A percentile compares a stretch with the other conserved stretches of the same genome.
Conservation (phyloP, 2,329 filamentous ascomycete genomes). For the Aspergillus jensenii region DNA sequence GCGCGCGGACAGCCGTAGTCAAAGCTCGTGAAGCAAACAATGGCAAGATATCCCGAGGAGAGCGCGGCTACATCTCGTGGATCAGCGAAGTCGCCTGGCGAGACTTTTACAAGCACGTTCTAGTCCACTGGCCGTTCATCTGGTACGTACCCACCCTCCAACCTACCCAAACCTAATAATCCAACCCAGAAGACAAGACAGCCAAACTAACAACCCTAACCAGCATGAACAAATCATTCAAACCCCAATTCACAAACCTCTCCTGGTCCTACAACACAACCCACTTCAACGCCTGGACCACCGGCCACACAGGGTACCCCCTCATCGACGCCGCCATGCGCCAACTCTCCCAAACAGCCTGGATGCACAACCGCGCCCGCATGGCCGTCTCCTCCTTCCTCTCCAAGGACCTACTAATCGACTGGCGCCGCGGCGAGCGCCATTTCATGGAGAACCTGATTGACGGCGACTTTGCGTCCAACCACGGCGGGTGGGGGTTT, state of each 20-base stretch:
- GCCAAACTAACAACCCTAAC: no score
- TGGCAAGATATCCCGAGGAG: constrained; percentile 63
- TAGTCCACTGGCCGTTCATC: constrained; percentile 78
- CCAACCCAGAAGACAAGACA: no score
- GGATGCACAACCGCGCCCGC: constrained; percentile 82
- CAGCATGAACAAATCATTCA: constrained; percentile 74
- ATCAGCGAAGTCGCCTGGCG: constrained; percentile 83
- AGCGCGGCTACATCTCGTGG: constrained; percentile 68
- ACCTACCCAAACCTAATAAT: no score
- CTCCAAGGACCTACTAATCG: constrained; percentile 74
- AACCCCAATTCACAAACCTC: constrained; percentile 80
- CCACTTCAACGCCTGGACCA: constrained; percentile 71
- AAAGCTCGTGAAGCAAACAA: constrained; percentile 63
- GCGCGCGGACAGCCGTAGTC: constrained; percentile 65
- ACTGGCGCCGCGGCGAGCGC: constrained; percentile 79
- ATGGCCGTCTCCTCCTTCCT: constrained; percentile 84
- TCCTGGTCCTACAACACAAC: constrained; percentile 73
- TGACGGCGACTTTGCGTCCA: constrained; percentile 77
- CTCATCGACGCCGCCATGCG: constrained; percentile 87
- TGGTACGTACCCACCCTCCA: constrained; percentile 33
- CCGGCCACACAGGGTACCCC: constrained; percentile 74
- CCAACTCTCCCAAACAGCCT: constrained; percentile 66
- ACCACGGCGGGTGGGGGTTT: constrained; percentile 71
- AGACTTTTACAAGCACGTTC: constrained; percentile 84
- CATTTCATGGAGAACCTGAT: constrained; percentile 81